Evolutionary conservation across 257 asterid species (phyloP), one percentile per base, ranked within the genome.

Genomic region (Solanum ossicruentum): DNA sequence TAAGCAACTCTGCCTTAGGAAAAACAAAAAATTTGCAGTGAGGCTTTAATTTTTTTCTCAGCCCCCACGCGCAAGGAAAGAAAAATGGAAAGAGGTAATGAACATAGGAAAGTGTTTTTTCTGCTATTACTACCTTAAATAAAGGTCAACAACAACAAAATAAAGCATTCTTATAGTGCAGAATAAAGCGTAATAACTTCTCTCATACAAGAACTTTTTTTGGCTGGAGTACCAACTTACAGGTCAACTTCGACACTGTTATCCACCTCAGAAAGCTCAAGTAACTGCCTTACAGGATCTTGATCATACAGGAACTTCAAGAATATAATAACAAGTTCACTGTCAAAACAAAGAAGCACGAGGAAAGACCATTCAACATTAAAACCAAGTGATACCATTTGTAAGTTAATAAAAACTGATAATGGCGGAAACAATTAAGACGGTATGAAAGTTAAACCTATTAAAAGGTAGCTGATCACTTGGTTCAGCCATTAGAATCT

Each of bases 401-500:
- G 21, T 65, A 49, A 87, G 83, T 81, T 80, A 36, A 57, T 85
- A 82, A 55, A 85, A 32, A 69, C 36, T 41, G 56, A 20, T 17
- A 85, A 86, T 28, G 83, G 63, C 47, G 58, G 83, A 66, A 86
- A 82, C 21, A 85, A 84, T 41, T 23, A 77, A 86, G 84, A 85
- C 69, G 21, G 87, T 18, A 10, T 83, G 80, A 69, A 85, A 84
- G 85, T 84, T 95, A 84, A 88, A 96, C 99, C 99, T 95, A 88
- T 93, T 97, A 89, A 97, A 94, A 78, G 98, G 98, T 86, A 93
- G 95, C 87, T 94, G 97, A 87, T 97, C 98, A 80, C 96, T 92
- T 86, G 98, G 97, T 89, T 97, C 99, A 47, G 99, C 94, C 98
- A 94, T 94, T 83, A 97, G 92, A 71, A 92, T 92, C 94, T 93